Evolutionary conservation across 75 land plant species (phyloP).

Genomic region (Picea glauca): DNA sequence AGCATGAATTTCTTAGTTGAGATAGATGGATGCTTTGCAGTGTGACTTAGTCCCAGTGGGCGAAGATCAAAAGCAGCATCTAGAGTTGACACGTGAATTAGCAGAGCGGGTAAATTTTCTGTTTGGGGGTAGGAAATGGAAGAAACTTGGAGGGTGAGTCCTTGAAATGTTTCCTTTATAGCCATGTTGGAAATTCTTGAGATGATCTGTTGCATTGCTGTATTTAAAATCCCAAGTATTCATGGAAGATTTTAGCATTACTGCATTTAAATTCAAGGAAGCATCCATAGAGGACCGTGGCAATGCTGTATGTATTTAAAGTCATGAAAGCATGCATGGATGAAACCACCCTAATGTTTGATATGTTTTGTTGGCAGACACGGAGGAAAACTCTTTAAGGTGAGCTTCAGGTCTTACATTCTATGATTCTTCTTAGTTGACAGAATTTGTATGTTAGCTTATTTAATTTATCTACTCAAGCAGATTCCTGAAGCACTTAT

Average conservation of each 20-base stretch:
- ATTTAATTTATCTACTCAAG: conserved; percentile 3
- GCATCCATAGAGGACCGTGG: neutral
- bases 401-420: conserved; percentile 10
- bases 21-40: conserved; percentile 43
- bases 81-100: conserved; percentile 91
- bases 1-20: conserved; percentile 15
- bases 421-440: neutral
- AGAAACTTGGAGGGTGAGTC: conserved; percentile 94
- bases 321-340: neutral
- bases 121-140: conserved; percentile 97
- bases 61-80: conserved; percentile 95
- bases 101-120: conserved; percentile 83
- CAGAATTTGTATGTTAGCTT: neutral
- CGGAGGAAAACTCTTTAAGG: conserved; percentile 88
- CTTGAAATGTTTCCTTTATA: neutral
- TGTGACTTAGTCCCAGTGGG: conserved; percentile 97
- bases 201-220: neutral
- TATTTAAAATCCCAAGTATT: neutral
- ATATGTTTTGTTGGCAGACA: conserved; percentile 40
- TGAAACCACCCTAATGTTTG: neutral
- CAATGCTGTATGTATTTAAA: neutral
- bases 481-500: conserved; percentile 98
- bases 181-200: neutral
- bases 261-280: neutral
- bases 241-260: neutral